Evolutionary conservation across 2,329 filamentous ascomycete species (phyloP).

Genomic region (Scytalidium lignicola): DNA sequence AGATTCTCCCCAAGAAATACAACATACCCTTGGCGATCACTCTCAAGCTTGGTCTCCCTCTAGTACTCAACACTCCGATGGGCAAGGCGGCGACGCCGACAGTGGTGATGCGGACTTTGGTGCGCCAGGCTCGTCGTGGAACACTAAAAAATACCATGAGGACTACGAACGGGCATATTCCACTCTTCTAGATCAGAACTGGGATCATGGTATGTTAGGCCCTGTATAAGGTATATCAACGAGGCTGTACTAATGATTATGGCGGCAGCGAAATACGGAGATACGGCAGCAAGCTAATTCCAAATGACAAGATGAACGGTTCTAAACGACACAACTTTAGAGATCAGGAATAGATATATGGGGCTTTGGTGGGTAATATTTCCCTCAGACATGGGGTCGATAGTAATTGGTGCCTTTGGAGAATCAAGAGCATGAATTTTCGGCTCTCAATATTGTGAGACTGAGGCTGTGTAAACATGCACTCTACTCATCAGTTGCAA

Average conservation of each 20-base stretch:
- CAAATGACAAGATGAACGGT: no score
- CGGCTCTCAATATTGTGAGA: no score
- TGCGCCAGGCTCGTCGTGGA: conserved; percentile 46
- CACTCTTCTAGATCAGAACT: conserved; percentile 45
- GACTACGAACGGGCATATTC: conserved; percentile 47
- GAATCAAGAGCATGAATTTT: neutral
- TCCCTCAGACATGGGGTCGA: no score
- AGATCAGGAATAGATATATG: neutral
- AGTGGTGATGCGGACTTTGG: conserved; percentile 16
- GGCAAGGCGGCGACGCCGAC: neutral
- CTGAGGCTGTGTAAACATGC: no score
- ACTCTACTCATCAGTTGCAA: no score
- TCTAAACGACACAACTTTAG: no score
- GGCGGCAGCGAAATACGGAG: neutral
- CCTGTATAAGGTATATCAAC: neutral
- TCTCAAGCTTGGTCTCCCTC: neutral
- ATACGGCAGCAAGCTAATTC: neutral
- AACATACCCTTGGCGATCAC: neutral
- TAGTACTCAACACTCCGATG: neutral
- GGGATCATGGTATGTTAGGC: conserved; percentile 36
- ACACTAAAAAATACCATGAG: conserved; percentile 50
- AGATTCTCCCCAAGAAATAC: neutral
- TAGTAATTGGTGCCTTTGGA: neutral
- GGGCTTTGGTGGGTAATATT: no score
- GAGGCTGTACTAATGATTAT: neutral